These are phyloP conservation scores for Abrus precatorius DNA, from an alignment of 306 rosid species.

Conservation along the genomic window DNA sequence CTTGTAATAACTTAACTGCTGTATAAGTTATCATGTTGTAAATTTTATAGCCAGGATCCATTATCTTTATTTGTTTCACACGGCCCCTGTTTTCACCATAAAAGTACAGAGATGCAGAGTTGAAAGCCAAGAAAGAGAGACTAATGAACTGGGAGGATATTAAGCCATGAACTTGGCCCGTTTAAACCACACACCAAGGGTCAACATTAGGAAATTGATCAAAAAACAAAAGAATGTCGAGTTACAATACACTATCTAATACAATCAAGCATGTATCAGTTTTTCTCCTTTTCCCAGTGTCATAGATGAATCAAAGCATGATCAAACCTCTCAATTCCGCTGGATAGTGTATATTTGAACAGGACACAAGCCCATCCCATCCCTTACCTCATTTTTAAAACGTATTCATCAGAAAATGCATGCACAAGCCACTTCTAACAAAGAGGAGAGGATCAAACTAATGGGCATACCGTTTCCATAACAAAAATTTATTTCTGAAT, in stretches of 20 bases:
- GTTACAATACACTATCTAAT: neutral
- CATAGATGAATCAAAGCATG: neutral
- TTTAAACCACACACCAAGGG: neutral
- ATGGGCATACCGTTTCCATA: neutral
- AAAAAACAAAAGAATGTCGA: neutral
- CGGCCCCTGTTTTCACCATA: no score
- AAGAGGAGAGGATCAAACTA: conserved; percentile 7
- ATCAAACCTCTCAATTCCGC: no score
- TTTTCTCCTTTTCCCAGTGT: neutral
- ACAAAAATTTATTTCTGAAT: neutral
- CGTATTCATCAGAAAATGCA: neutral
- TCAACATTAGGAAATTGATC: neutral
- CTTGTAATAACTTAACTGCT: no score
- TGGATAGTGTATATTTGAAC: neutral
- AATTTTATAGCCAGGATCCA: no score
- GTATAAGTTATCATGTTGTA: no score
- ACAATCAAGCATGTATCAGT: neutral
- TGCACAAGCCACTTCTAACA: conserved; percentile 5
- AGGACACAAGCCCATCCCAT: conserved; percentile 4
- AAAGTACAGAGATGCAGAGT: neutral
- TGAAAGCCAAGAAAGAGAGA: neutral
- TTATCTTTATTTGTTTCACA: no score
- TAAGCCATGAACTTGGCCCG: neutral
- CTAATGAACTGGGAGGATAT: neutral
- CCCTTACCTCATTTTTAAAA: neutral